Percentiles rank a stretch among this genome's conserved stretches.
Conservation (phyloP, 805 yeast genomes). For the Wickerhamia fluorescens region DNA sequence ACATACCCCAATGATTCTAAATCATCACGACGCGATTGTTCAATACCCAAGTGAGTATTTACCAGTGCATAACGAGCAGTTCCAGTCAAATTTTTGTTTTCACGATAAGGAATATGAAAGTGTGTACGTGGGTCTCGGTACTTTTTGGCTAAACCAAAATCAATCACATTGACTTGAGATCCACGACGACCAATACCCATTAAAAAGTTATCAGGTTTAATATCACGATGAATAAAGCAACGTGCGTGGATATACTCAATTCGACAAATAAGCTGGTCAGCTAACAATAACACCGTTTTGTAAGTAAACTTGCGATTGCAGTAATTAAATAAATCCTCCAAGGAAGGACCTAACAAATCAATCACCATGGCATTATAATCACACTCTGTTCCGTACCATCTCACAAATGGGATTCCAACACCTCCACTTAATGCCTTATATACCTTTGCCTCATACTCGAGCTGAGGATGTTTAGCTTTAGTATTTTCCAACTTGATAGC, state of each 20-base stretch:
- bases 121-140: constrained; percentile 92
- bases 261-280: constrained; percentile 91
- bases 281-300: constrained; percentile 86
- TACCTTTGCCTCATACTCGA: constrained; percentile 94
- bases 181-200: constrained; percentile 93
- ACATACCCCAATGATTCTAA: constrained; percentile 93
- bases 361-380: constrained; percentile 97
- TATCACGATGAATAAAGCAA: constrained; percentile 80
- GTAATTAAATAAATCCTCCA: constrained; percentile 93
- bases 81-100: constrained; percentile 93
- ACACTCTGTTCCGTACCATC: constrained; percentile 96
- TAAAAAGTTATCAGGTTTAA: constrained; percentile 76
- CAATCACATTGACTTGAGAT: constrained; percentile 90
- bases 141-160: constrained; percentile 90
- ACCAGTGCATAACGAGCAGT: constrained; percentile 95
- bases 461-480: constrained; percentile 91
- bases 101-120: constrained; percentile 92
- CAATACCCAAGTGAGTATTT: constrained; percentile 94
- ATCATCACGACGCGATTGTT: constrained; percentile 95
- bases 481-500: constrained; percentile 91
- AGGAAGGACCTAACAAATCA: constrained; percentile 89
- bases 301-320: constrained; percentile 90
- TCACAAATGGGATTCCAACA: constrained; percentile 91
- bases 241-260: constrained; percentile 94
- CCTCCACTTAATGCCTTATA: constrained; percentile 94